Evolutionary conservation across 1,284 basidiomycete species (phyloP), one percentile per base, ranked within the genome.

Genomic region (Xanthoconium separans): DNA sequence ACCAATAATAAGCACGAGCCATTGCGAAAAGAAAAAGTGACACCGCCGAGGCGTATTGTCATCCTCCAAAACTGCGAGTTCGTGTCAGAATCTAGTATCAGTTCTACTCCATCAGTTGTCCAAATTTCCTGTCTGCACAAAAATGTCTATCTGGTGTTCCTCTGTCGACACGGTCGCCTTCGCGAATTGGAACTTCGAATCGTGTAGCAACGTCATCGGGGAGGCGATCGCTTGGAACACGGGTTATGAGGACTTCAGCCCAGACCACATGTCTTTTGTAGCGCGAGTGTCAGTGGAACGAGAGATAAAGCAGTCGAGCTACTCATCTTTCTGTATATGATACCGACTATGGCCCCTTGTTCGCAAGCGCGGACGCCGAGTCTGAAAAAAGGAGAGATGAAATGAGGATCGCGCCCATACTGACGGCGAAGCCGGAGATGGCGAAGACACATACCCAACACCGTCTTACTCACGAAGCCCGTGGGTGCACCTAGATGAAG

Each of bases 141-240:
- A 2, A 34, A 6, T 27, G 13, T 1, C 15, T 31, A 5, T 42
- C 12, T 9, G 7, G 15, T 0, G 13, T 47, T 7, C 11, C 0
- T n/a, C 2, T 36, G 34, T 15, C 7, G 8, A 16, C 66, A 40
- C 15, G 31, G 15, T 55, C 33, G 13, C 58, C 56, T 13, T 63
- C 55, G 12, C 66, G 64, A 18, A 89, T 76, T 2, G 87, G 87
- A 13, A 91, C 85, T 63, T 91, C 87, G 63, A 89, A 91, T 6
- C 88, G 82, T 1, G 87, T 89, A 1, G 85, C 87, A 11, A 91
- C 86, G 61, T 91, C 89, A 60, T 90, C 86, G 7, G 80, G 82
- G 72, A 82, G 79, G n/a, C 78, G 80, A 40, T 81, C 80, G 11
- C 80, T 82, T 12, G 83, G 84, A 50, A 91, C 83, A 6, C 70